Percentiles rank a stretch among this genome's conserved stretches.
These are phyloP conservation scores for Gaertneriomyces semiglobifer DNA, from an alignment of 192 early-diverging fungal species.

Conservation along the genomic window DNA sequence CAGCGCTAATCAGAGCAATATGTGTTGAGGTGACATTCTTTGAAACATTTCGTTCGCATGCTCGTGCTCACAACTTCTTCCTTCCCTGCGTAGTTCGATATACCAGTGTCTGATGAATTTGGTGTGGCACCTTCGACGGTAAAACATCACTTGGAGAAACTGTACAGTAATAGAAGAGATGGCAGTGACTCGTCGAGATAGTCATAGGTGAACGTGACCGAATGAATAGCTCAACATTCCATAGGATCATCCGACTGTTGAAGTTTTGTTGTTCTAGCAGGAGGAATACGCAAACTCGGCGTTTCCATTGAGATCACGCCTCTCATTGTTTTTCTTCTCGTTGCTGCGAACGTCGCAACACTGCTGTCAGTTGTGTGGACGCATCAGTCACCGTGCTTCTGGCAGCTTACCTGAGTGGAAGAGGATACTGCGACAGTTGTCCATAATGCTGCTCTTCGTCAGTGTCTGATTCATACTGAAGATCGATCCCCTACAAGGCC, in stretches of 20 bases:
- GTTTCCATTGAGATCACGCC: slow-evolving; percentile 44
- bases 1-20: slow-evolving; percentile 26
- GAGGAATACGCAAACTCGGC: too few species aligned
- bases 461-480: slow-evolving; percentile 58
- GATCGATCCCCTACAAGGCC: slow-evolving; percentile 48
- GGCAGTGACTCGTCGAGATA: too few species aligned
- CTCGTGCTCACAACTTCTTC: neutral
- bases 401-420: slow-evolving; percentile 45
- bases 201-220: too few species aligned
- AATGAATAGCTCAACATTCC: too few species aligned
- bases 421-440: slow-evolving; percentile 53
- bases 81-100: slow-evolving; percentile 7
- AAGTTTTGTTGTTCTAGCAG: too few species aligned
- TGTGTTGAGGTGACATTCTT: slow-evolving; percentile 23
- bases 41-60: slow-evolving; percentile 1
- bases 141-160: slow-evolving; percentile 13
- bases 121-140: slow-evolving; percentile 30
- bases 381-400: neutral
- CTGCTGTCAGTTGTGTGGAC: neutral
- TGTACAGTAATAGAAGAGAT: too few species aligned
- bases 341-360: slow-evolving; percentile 33
- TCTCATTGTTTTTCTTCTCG: slow-evolving; percentile 45
- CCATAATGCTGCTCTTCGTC: slow-evolving; percentile 52
- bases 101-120: slow-evolving; percentile 16
- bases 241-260: too few species aligned